Percentiles rank a stretch among this genome's conserved stretches.
These are phyloP conservation scores for Populus hybrid DNA, from an alignment of 441 rosid species.

Conservation along the genomic window DNA sequence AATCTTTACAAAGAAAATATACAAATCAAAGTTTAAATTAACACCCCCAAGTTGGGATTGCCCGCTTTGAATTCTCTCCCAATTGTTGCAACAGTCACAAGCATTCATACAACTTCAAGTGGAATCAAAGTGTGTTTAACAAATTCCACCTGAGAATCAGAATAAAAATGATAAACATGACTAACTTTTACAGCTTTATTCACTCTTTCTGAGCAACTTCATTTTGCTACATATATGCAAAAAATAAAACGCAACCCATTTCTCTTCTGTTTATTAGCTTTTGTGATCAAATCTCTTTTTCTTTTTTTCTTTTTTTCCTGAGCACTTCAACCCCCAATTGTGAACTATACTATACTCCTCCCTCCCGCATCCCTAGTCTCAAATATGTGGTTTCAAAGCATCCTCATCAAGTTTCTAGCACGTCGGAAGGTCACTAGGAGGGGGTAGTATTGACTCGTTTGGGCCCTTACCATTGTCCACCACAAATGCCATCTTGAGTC, in stretches of 20 bases:
- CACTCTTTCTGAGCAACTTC: slow-evolving; percentile 5
- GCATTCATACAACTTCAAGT: not conserved
- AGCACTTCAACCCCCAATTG: not conserved
- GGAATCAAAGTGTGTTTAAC: not conserved
- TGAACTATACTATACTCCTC: not conserved
- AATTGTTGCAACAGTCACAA: not conserved
- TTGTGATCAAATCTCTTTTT: not conserved
- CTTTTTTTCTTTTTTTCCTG: no score
- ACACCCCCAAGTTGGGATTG: not conserved
- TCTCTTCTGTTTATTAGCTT: not conserved
- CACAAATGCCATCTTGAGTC: slow-evolving; percentile 84
- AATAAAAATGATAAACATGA: not conserved
- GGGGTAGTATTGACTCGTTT: slow-evolving; percentile 65
- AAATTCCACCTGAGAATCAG: not conserved
- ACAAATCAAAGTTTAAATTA: not conserved
- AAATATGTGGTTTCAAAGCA: slow-evolving; percentile 19
- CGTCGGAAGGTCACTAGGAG: slow-evolving; percentile 70
- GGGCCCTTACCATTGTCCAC: slow-evolving; percentile 87
- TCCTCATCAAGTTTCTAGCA: slow-evolving; percentile 37
- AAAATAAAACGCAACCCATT: not conserved
- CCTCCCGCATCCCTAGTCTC: slow-evolving; percentile 15
- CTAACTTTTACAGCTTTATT: slow-evolving; percentile 7
- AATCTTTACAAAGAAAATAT: not conserved
- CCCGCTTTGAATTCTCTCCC: not conserved
- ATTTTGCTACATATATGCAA: not conserved